A percentile compares a stretch with the other conserved stretches of the same genome.
Conservation (phyloP, 352 stramenopile species). For the Phytophthora melonis region DNA sequence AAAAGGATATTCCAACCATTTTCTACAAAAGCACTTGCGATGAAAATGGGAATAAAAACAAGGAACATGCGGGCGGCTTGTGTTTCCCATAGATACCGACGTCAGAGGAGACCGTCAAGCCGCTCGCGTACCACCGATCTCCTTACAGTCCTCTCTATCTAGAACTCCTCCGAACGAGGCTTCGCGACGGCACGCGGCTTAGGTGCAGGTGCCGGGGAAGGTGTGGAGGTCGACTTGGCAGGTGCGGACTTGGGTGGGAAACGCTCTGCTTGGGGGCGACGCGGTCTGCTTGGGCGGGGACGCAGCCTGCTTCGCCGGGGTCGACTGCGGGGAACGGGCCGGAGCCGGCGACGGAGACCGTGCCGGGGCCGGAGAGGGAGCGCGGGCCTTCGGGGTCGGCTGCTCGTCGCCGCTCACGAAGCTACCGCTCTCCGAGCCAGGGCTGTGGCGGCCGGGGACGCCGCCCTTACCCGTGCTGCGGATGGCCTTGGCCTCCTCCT, state of each 20-base stretch:
- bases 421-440: constrained; percentile 67
- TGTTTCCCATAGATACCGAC: constrained; percentile 54
- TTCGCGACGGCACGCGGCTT: constrained; percentile 37
- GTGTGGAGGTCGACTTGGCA: constrained; percentile 26
- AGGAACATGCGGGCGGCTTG: constrained; percentile 32
- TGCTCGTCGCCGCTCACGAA: constrained; percentile 51
- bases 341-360: constrained; percentile 35
- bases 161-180: constrained; percentile 55
- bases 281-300: neutral
- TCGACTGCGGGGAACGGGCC: constrained; percentile 32
- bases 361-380: constrained; percentile 44
- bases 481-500: constrained; percentile 91
- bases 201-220: constrained; percentile 29
- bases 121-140: constrained; percentile 32
- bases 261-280: constrained; percentile 14
- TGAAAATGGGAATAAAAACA: constrained; percentile 47
- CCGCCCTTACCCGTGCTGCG: constrained; percentile 78
- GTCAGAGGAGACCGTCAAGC: constrained; percentile 44
- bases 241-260: constrained; percentile 24
- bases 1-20: constrained; percentile 25
- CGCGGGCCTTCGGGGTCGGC: constrained; percentile 45
- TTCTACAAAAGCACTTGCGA: constrained; percentile 33
- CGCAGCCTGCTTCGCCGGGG: neutral
- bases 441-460: constrained; percentile 51
- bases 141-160: constrained; percentile 45